These are phyloP conservation scores for Rosa chinensis DNA, from an alignment of 306 rosid species.

Conservation along the genomic window DNA sequence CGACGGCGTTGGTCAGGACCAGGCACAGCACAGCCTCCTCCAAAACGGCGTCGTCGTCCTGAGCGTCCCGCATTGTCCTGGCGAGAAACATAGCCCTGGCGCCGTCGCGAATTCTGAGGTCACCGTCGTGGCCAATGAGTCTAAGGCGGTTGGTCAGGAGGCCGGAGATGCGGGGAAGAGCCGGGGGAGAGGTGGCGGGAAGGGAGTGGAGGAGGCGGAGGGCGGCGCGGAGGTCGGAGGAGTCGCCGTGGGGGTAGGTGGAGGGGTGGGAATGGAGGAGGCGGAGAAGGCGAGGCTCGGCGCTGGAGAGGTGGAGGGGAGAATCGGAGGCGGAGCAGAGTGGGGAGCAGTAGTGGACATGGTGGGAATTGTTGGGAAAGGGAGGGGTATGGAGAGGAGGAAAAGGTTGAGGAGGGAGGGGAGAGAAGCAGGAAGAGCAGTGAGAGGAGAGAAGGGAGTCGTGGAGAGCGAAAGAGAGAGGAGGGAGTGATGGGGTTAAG, in stretches of 20 bases:
- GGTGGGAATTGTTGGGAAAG: not conserved
- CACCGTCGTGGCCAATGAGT: slow-evolving; percentile 12
- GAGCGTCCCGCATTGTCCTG: slow-evolving; percentile 16
- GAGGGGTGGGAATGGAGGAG: slow-evolving; percentile 18
- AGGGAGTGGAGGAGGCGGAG: slow-evolving; percentile 58
- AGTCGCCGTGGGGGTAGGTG: slow-evolving; percentile 14
- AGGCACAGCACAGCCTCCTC: slow-evolving; percentile 61
- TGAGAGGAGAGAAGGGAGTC: slow-evolving; percentile 48
- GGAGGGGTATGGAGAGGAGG: slow-evolving; percentile 18
- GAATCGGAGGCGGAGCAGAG: slow-evolving; percentile 43
- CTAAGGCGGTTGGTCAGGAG: slow-evolving; percentile 48
- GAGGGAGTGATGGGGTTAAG: slow-evolving; percentile 43
- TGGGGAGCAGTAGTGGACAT: slow-evolving; percentile 39
- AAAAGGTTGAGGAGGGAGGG: slow-evolving; percentile 16
- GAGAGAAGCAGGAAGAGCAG: slow-evolving; percentile 25
- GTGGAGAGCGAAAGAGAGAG: slow-evolving; percentile 61
- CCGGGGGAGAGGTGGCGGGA: not conserved
- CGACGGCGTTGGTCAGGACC: slow-evolving; percentile 80
- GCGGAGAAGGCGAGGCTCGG: slow-evolving; percentile 42
- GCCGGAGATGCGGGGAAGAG: slow-evolving; percentile 46
- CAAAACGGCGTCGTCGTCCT: slow-evolving; percentile 24
- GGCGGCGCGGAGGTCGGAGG: slow-evolving; percentile 66
- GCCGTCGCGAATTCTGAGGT: slow-evolving; percentile 31
- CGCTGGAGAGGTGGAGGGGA: slow-evolving; percentile 35
- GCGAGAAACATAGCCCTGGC: slow-evolving; percentile 51